Evolutionary conservation across 176 grass and related monocot genomes (phyloP).

Genomic region (Bothriochloa decipiens): DNA sequence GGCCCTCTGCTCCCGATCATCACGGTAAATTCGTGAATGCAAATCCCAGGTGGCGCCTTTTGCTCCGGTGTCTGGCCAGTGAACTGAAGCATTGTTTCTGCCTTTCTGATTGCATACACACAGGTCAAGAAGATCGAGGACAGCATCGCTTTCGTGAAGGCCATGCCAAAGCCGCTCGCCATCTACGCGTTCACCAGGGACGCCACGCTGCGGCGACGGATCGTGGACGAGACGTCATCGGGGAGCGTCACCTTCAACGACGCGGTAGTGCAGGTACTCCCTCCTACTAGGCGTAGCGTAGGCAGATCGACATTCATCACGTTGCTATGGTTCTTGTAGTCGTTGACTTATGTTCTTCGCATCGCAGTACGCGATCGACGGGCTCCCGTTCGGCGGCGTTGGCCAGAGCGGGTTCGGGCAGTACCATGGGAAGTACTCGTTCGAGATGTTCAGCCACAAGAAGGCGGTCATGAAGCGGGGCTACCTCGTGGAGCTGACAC

Average conservation of each 20-base stretch:
- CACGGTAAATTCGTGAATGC: constrained; percentile 50
- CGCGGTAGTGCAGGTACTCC: constrained; percentile 67
- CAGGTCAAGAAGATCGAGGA: constrained; percentile 91
- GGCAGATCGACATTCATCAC: background rate
- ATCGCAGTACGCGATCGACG: constrained; percentile 70
- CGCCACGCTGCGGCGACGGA: constrained; percentile 46
- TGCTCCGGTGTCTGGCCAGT: background rate
- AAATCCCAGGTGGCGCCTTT: background rate
- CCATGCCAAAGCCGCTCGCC: constrained; percentile 73
- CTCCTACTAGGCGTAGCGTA: background rate
- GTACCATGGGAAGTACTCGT: constrained; percentile 95
- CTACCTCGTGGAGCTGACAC: constrained; percentile 63
- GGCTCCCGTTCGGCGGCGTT: constrained; percentile 83
- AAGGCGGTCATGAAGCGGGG: constrained; percentile 72
- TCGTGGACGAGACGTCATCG: constrained; percentile 82
- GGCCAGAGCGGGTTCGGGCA: constrained; percentile 84
- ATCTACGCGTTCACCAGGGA: constrained; percentile 82
- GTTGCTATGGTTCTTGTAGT: background rate
- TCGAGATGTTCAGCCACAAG: constrained; percentile 89
- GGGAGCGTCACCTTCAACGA: constrained; percentile 86
- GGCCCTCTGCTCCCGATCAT: constrained; percentile 92
- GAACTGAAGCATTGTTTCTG: background rate
- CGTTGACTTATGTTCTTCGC: background rate
- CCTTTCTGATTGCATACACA: background rate
- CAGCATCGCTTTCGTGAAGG: constrained; percentile 69